Evolutionary conservation across 495 filamentous ascomycete genomes (phyloP).

Genomic region (Talaromyces liani): DNA sequence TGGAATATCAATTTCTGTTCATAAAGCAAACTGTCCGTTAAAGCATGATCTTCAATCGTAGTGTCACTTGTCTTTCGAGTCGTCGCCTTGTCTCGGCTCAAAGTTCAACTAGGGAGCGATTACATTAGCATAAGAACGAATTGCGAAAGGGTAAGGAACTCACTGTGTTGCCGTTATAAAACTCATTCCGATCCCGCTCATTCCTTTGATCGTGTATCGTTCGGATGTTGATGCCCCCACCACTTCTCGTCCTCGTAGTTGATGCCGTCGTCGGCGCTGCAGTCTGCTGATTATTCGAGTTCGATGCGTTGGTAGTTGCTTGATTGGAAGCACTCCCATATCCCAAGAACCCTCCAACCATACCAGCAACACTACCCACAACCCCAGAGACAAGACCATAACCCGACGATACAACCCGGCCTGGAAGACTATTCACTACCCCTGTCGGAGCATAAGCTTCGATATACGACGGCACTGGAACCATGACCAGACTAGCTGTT

Average conservation of each 20-base stretch:
- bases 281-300: neutral
- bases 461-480: slow-evolving; percentile 56
- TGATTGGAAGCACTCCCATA: slow-evolving; percentile 26
- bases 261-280: slow-evolving; percentile 10
- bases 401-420: slow-evolving; percentile 31
- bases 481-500: slow-evolving; percentile 73
- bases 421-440: slow-evolving; percentile 31
- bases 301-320: neutral
- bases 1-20: neutral
- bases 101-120: slow-evolving; percentile 55
- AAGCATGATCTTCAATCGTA: neutral
- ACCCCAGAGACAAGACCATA: slow-evolving; percentile 37
- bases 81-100: slow-evolving; percentile 57
- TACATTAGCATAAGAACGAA: neutral
- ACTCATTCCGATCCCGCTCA: slow-evolving; percentile 48
- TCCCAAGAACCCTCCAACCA: slow-evolving; percentile 51
- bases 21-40: neutral
- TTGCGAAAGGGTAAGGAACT: neutral
- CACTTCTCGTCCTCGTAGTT: slow-evolving; percentile 14
- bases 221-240: slow-evolving; percentile 36
- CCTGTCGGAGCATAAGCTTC: slow-evolving; percentile 47
- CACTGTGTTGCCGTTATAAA: slow-evolving; percentile 90
- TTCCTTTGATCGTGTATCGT: slow-evolving; percentile 51
- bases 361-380: slow-evolving; percentile 36
- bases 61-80: slow-evolving; percentile 29